A percentile compares a stretch with the other conserved stretches of the same genome.
phyloP scores from a whole-genome alignment of 2,329 filamentous ascomycete genomes.

The Penicillium sp. region DNA sequence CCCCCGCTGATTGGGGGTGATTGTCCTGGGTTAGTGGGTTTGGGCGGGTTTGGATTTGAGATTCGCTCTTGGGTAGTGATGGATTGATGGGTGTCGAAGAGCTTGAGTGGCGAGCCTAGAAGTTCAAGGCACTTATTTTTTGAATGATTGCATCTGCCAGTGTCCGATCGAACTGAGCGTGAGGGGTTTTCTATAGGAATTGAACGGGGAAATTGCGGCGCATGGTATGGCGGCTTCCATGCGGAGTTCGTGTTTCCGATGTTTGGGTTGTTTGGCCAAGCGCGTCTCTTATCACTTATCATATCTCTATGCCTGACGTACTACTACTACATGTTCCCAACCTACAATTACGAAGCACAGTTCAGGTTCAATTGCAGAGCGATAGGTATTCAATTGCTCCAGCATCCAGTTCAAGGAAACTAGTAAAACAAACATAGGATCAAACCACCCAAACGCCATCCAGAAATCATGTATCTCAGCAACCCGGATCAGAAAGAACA shows the following conservation, averaged over 20 bases:
- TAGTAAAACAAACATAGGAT: conserved; percentile 16
- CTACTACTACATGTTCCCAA: neutral
- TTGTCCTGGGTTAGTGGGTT: neutral
- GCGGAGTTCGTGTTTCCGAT: conserved; percentile 14
- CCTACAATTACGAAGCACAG: neutral
- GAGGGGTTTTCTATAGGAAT: neutral
- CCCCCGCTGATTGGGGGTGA: conserved; percentile 1
- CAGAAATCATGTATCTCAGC: conserved; percentile 25
- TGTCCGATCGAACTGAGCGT: neutral
- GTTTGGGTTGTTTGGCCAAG: conserved; percentile 17
- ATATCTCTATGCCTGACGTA: neutral
- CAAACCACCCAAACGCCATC: conserved; percentile 26
- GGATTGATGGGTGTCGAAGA: conserved; percentile 4
- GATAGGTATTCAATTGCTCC: conserved; percentile 19
- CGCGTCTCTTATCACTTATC: conserved; percentile 16
- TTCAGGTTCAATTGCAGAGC: conserved; percentile 1
- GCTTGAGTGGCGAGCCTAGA: neutral
- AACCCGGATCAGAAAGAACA: conserved; percentile 17
- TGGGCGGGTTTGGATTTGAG: neutral
- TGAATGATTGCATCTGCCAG: neutral
- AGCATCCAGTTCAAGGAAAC: conserved; percentile 17
- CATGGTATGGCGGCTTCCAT: conserved; percentile 4
- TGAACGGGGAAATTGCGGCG: neutral
- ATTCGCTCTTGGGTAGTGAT: neutral
- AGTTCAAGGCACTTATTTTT: neutral